These are phyloP conservation scores for Cercospora sp. DNA, from an alignment of 2,329 filamentous ascomycete genomes.

Conservation along the genomic window DNA sequence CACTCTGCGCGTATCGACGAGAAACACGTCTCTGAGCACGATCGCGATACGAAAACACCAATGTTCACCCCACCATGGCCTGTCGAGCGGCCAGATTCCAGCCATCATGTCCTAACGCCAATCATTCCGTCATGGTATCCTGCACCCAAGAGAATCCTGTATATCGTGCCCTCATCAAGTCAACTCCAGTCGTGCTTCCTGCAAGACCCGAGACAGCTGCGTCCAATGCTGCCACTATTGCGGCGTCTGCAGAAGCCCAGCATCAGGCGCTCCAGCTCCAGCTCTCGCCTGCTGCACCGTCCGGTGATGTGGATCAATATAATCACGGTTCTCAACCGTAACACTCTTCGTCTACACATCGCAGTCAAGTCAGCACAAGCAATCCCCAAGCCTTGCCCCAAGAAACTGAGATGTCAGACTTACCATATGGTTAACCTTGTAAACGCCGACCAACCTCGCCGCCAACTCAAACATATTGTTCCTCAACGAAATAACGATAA, in stretches of 20 bases:
- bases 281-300: constrained; percentile 9
- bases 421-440: constrained; percentile 98
- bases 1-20: neutral
- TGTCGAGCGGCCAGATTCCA: neutral
- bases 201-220: neutral
- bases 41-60: neutral
- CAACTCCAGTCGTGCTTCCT: neutral
- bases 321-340: constrained; percentile 54
- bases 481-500: constrained; percentile 94
- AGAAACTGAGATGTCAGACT: constrained; percentile 28
- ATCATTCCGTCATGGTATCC: neutral
- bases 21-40: neutral
- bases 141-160: neutral
- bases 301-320: constrained; percentile 36
- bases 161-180: neutral
- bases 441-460: constrained; percentile 91
- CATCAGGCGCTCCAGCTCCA: neutral
- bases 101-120: neutral
- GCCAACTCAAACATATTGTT: constrained; percentile 99
- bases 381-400: neutral
- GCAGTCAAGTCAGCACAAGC: neutral
- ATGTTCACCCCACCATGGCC: neutral
- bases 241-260: neutral
- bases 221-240: neutral
- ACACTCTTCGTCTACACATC: constrained; percentile 52